Base-by-base conservation (phyloP, 371 early-diverging fungal genomes). In the Mortierella sp. region DNA sequence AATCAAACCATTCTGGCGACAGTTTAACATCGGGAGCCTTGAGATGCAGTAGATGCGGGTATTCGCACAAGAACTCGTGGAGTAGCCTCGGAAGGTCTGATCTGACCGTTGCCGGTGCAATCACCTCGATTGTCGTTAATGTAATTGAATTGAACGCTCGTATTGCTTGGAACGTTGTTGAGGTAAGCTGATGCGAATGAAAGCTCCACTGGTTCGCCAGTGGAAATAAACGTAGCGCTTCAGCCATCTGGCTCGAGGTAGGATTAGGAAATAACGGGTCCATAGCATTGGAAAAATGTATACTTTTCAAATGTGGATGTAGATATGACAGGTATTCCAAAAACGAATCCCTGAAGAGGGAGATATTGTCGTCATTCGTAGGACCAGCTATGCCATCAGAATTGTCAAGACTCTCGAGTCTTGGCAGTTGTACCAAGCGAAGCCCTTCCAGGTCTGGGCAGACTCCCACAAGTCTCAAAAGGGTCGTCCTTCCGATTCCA, bases 11-110 rank as follows among this genome's bases (percentile, higher is more conserved):
- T 26, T 7, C 26, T 12, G 28, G 6, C 5, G 70, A 22, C 22
- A 56, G 35, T 2, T 22, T 8, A 8, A 47, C 19, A 4, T 35
- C 17, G 0, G 26, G 17, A 2, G 70, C 70, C 15, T 63, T 55
- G 47, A 70, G 70, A n/a, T 63, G 57, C 6, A 70, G 42, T 13
- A 63, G 58, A 28, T 70, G 70, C 1, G 63, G 70, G 2, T 57
- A 54, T 7, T 62, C 45, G 17, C 63, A 70, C 4, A 70, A 28
- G 32, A 34, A 70, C 37, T 42, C 3, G 22, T 70, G 69, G 15
- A 55, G 45, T 47, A n/a, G 3, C 19, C 10, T 4, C 15, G n/a
- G n/a, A n/a, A n/a, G 8, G 12, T 15, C 63, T 7, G 19, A 22
- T 10, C 19, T 29, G 4, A 47, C 29, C 53, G 10, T 26, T 28